Evolutionary conservation across 352 stramenopile genomes (phyloP).

Genomic region (Discostella stelligera): DNA sequence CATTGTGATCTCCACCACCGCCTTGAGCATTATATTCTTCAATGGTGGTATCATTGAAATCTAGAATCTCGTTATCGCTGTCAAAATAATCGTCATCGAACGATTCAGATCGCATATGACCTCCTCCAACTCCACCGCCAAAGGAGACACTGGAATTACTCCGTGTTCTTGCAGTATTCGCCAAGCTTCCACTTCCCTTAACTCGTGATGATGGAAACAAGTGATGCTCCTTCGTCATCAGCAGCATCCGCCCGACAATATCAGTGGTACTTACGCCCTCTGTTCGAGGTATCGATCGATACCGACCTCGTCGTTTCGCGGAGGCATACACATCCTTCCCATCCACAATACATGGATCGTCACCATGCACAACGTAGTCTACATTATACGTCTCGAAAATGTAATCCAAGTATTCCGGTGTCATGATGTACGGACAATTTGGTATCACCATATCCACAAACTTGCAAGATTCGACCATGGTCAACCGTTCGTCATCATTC

Average conservation of each 20-base stretch:
- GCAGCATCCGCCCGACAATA: slow-evolving; percentile 97
- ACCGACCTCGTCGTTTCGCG: slow-evolving; percentile 94
- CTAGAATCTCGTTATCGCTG: slow-evolving; percentile 43
- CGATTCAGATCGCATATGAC: not conserved
- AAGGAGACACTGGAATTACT: not conserved
- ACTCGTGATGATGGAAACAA: slow-evolving; percentile 1
- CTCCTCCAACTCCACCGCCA: not conserved
- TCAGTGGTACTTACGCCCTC: slow-evolving; percentile 96
- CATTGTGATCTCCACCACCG: slow-evolving; percentile 9
- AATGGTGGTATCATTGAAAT: slow-evolving; percentile 7
- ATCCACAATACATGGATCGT: slow-evolving; percentile 98
- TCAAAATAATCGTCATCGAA: slow-evolving; percentile 12
- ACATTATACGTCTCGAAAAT: slow-evolving; percentile 97
- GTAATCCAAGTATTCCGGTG: slow-evolving; percentile 94
- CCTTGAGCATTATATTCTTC: not conserved
- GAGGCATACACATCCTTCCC: slow-evolving; percentile 97
- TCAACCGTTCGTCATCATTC: slow-evolving; percentile 94
- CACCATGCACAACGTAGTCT: slow-evolving; percentile 98
- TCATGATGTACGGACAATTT: slow-evolving; percentile 98
- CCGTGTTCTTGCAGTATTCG: not conserved
- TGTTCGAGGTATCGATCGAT: slow-evolving; percentile 90
- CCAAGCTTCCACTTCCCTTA: slow-evolving; percentile 22
- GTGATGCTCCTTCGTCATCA: slow-evolving; percentile 90
- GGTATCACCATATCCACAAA: slow-evolving; percentile 98
- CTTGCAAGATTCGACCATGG: slow-evolving; percentile 95